Evolutionary conservation across 768 basidiomycete species (phyloP), one percentile per base, ranked within the genome.

Genomic region (Hortiboletus campestris): DNA sequence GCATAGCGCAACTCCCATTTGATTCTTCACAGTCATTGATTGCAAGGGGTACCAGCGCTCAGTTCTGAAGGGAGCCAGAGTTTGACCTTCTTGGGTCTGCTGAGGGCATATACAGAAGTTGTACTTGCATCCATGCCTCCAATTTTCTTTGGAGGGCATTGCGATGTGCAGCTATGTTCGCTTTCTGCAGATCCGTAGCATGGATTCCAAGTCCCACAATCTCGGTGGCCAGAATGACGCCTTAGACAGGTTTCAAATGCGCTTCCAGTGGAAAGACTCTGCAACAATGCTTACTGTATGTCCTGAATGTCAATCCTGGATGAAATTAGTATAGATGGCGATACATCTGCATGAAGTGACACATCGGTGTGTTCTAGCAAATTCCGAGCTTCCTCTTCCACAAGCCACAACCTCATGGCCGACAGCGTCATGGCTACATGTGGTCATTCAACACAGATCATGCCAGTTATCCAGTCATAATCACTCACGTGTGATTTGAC

Each of bases 31-130:
- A 57, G 19, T 19, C 12, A 7, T 12, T 12, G 1, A 17, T 48
- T 9, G 12, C 46, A 57, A 6, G 40, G 28, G 2, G 38, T 46
- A 0, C 16, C 25, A 0, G 28, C 14, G 2, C 1, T 22, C 2
- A 53, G 40, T 36, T 52, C 28, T 0, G 28, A 57, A 6, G 56
- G 56, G 0, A 57, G 19, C 40, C 45, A 53, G 8, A 57, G 34
- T 29, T 22, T 43, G 19, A 38, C 7, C 1, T 42, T 40, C 10
- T 44, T 14, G 3, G 47, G n/a, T 14, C 5, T 38, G n/a, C 32
- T 0, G 32, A 38, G 10, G 49, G 54, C 42, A 55, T 55, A 17
- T 55, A 55, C 1, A 55, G 17, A 5, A 55, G 4, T 3, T 56
- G 55, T 1, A 17, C 43, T 34, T 56, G 49, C 3, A 7, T 32